phyloP scores from a whole-genome alignment of 345 rosid species.

The Pelargonium nanum region DNA sequence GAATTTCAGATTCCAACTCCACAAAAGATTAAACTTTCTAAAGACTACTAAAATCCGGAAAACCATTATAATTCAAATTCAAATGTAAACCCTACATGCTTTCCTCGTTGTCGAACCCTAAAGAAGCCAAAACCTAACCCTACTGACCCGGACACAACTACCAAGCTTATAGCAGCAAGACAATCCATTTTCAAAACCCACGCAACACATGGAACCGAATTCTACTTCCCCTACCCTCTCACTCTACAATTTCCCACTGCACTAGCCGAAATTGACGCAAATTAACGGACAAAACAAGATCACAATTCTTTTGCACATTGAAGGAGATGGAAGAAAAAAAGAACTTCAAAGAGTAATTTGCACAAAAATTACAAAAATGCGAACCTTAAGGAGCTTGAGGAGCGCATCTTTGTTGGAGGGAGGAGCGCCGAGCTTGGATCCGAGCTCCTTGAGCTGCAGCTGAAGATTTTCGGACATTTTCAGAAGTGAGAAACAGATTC shows the following conservation, averaged over 20 bases:
- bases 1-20: not conserved
- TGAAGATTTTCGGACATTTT: conserved; percentile 61
- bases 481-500: not conserved
- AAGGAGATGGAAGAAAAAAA: not conserved
- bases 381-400: conserved; percentile 74
- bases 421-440: conserved; percentile 76
- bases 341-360: conserved; percentile 4
- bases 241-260: not conserved
- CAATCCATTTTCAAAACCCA: not conserved
- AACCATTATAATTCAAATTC: too few relatives aligned
- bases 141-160: conserved; percentile 15
- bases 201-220: not conserved
- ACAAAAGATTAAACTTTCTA: not conserved
- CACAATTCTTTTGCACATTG: not conserved
- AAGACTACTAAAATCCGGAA: not conserved
- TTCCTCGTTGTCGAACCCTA: not conserved
- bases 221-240: not conserved
- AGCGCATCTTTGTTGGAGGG: conserved; percentile 67
- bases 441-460: conserved; percentile 62
- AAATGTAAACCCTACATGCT: not conserved
- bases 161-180: not conserved
- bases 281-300: not conserved
- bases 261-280: conserved; percentile 7
- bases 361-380: conserved; percentile 13
- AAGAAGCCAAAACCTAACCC: not conserved